phyloP scores from a whole-genome alignment of 129 eudicot genomes.

The Artemisia tridentata region DNA sequence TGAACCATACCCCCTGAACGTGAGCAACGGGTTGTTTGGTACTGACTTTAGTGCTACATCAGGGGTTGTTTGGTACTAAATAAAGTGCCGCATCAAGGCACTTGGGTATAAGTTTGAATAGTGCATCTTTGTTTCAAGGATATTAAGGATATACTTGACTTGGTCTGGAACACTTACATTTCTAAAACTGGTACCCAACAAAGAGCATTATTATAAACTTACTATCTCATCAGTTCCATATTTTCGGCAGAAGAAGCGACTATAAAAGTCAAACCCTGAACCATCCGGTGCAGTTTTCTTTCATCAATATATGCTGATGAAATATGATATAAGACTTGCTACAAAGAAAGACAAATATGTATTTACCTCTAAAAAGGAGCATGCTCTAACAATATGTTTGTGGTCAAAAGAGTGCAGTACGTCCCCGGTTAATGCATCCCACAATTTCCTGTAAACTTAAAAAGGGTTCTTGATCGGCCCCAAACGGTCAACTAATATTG shows the following conservation, averaged over 20 bases:
- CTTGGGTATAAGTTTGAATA: too few species aligned
- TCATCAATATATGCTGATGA: neutral
- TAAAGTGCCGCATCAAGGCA: too few species aligned
- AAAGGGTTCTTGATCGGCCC: too few species aligned
- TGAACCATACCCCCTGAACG: too few species aligned
- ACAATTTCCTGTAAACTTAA: conserved; percentile 45
- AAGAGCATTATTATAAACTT: neutral
- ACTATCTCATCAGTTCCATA: conserved; percentile 63
- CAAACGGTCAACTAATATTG: too few species aligned
- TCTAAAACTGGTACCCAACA: too few species aligned
- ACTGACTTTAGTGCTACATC: too few species aligned
- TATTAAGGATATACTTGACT: neutral
- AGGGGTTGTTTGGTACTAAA: too few species aligned
- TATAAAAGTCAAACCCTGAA: conserved; percentile 76
- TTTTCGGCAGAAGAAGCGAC: conserved; percentile 78
- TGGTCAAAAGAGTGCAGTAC: conserved; percentile 71
- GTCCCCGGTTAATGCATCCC: conserved; percentile 79
- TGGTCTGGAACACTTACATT: neutral
- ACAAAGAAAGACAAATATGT: neutral
- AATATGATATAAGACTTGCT: neutral
- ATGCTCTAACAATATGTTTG: conserved; percentile 77
- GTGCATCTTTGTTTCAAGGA: too few species aligned
- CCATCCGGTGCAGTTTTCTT: conserved; percentile 26
- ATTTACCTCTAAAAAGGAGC: conserved; percentile 69
- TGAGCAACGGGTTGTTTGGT: too few species aligned